Base-by-base conservation (phyloP, 495 filamentous ascomycete species). In the Tuber borchii region DNA sequence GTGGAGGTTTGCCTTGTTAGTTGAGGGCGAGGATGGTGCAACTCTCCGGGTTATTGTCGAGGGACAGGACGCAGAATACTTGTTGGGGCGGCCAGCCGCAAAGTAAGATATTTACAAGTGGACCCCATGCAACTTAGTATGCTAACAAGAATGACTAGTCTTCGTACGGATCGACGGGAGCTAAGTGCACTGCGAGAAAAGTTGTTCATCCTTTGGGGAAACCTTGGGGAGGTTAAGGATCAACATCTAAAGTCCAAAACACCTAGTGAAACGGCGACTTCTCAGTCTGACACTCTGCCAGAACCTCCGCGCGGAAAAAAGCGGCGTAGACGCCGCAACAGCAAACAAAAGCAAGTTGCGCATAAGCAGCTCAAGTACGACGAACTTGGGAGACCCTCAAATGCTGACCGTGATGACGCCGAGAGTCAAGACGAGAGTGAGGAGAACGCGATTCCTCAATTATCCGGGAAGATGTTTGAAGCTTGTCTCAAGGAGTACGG, bases 131-230 rank as follows among this genome's bases (percentile, higher is more conserved):
- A 17, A 16, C 74, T 34, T 31, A 69, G 16, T 46, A 65, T 74
- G 73, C 73, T 73, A 61, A 70, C 77, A 74, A 80, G 44, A 20
- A 68, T 65, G 6, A 71, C 22, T 70, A 92, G 87, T 83, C 88
- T 97, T 12, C 88, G 87, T 26, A 80, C 80, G 71, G 83, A 91
- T 48, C 56, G 81, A 8, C 48, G 80, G 0, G 77, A 82, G 4
- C 83, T 96, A 10, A 78, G 68, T 40, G 73, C 83, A 12, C 83
- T 97, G 2, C 86, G 88, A 56, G 89, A 97, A 81, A 90, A 90
- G 80, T 87, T 97, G 22, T 94, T 90, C 83, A 85, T 88, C 44
- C 86, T 98, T 12, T 98, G 95, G 94, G 95, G 95, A 5, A 87
- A 96, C 75, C 87, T 97, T 10, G 90, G 93, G 82, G 93, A 97